Evolutionary conservation across 306 rosid genomes (phyloP), one percentile per base, ranked within the genome.

Genomic region (Medicago lupulina): DNA sequence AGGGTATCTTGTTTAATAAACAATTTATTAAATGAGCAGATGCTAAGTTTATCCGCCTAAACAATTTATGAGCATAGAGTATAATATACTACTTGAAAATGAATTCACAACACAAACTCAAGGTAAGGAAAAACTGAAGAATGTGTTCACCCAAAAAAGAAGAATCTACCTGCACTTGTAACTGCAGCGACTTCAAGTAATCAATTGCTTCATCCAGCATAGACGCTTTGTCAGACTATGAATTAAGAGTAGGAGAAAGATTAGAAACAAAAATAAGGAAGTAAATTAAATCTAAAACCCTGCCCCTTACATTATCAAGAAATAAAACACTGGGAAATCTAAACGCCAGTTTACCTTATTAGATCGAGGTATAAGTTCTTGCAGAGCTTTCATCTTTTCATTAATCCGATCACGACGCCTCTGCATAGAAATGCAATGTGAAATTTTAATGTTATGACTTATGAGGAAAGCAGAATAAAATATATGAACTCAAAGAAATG

Each of bases 171-270:
- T 94, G 98, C 61, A 94, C 89, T 89, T 92, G 98, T 74, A 90
- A 73, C 84, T 94, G 95, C 61, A 94, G 89, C 13, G 95, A 86
- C 79, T 90, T 94, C 84, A 94, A 84, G 89, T 94, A 94, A 46
- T 88, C 96, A 71, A 94, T 94, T 55, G 98, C 98, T 87, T 92
- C 98, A 76, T 94, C 97, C 82, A 94, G 86, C 97, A 92, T 94
- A 34, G 98, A 94, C 66, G 97, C 98, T 81, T 94, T 94, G 83
- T 90, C 98, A 5, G 91, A 86, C 98, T 94, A 81, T 46, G 63
- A 77, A 83, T 73, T 63, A 73, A 76, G 62, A 76, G 55, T 16
- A 73, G 41, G 18, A 67, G 36, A 46, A 53, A 76, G 16, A 62
- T 64, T 76, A 74, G 10, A 67, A 39, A 46, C 7, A 60, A 14